phyloP scores from a whole-genome alignment of 2,329 filamentous ascomycete genomes.

The Neofusicoccum sp. region DNA sequence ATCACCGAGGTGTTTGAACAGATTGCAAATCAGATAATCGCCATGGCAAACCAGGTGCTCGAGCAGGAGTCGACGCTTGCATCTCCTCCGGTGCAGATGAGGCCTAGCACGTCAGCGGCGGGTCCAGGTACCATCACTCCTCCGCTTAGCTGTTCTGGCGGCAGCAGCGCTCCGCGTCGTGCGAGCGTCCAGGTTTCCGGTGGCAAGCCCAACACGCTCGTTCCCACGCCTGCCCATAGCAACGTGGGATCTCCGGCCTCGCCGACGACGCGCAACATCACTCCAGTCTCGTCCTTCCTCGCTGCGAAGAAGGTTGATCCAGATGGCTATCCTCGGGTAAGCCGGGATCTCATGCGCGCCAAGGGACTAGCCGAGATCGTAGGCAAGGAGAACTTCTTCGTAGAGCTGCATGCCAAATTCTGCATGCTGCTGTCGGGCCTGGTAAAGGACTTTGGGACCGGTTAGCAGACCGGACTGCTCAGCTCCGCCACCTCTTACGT shows the following conservation, averaged over 20 bases:
- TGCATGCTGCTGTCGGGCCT: slow-evolving; percentile 37
- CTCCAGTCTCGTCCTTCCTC: slow-evolving; percentile 58
- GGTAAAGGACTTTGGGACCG: slow-evolving; percentile 38
- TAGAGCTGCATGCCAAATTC: slow-evolving; percentile 56
- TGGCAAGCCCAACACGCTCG: neutral
- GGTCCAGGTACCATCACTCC: slow-evolving; percentile 28
- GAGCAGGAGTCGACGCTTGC: slow-evolving; percentile 35
- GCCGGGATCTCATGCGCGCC: slow-evolving; percentile 52
- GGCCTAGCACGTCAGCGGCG: slow-evolving; percentile 29
- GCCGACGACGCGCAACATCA: slow-evolving; percentile 44
- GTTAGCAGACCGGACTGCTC: neutral
- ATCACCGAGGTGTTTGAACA: slow-evolving; percentile 49
- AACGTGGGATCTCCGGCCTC: slow-evolving; percentile 32
- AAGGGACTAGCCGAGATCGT: slow-evolving; percentile 59
- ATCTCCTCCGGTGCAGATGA: slow-evolving; percentile 20
- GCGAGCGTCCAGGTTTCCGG: slow-evolving; percentile 10
- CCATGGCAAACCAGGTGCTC: slow-evolving; percentile 38
- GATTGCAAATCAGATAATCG: slow-evolving; percentile 54
- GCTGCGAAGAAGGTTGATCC: slow-evolving; percentile 56
- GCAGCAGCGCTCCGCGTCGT: slow-evolving; percentile 22
- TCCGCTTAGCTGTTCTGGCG: slow-evolving; percentile 25
- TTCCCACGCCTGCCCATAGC: slow-evolving; percentile 18
- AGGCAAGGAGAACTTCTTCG: slow-evolving; percentile 58
- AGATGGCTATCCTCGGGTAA: slow-evolving; percentile 53
- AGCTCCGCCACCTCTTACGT: slow-evolving; percentile 14